Evolutionary conservation across 148 eudicot genomes (phyloP).

Genomic region (Talinum fruticosum): DNA sequence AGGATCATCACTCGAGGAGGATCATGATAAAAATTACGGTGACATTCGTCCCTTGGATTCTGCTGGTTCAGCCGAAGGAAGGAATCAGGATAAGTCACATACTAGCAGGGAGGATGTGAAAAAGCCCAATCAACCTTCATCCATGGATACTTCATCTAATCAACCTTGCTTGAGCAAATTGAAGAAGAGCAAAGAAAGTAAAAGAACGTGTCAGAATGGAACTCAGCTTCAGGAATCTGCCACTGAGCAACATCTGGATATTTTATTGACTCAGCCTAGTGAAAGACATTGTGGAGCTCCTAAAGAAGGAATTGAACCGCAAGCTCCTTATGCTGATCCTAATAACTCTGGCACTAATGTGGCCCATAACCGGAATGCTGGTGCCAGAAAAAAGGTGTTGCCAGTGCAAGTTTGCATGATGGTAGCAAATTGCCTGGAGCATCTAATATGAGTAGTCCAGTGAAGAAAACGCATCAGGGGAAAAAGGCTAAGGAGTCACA

Average conservation of each 20-base stretch:
- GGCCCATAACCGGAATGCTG: slow-evolving; percentile 1
- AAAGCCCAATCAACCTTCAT: slow-evolving; percentile 29
- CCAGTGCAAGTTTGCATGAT: slow-evolving; percentile 10
- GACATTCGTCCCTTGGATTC: not conserved
- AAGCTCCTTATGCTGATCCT: slow-evolving; percentile 9
- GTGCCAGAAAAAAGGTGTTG: slow-evolving; percentile 1
- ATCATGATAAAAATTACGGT: not conserved
- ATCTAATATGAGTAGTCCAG: slow-evolving; percentile 24
- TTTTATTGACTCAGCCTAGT: slow-evolving; percentile 13
- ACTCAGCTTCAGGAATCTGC: slow-evolving; percentile 19
- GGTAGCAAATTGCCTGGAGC: slow-evolving; percentile 14
- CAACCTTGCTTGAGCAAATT: slow-evolving; percentile 20
- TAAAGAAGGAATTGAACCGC: slow-evolving; percentile 17
- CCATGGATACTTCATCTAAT: slow-evolving; percentile 29
- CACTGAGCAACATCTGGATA: slow-evolving; percentile 3
- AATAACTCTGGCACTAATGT: not conserved
- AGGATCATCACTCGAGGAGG: slow-evolving; percentile 3
- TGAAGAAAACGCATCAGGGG: slow-evolving; percentile 14
- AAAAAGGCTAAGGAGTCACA: slow-evolving; percentile 26
- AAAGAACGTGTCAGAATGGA: slow-evolving; percentile 23
- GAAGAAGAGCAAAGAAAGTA: slow-evolving; percentile 24
- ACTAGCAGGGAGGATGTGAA: slow-evolving; percentile 19
- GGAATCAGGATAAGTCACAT: not conserved
- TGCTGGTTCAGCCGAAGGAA: slow-evolving; percentile 2
- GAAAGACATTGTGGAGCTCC: slow-evolving; percentile 23